A percentile compares a stretch with the other conserved stretches of the same genome.
phyloP scores from a whole-genome alignment of 768 basidiomycete genomes.

The Asterophora lycoperdoides region DNA sequence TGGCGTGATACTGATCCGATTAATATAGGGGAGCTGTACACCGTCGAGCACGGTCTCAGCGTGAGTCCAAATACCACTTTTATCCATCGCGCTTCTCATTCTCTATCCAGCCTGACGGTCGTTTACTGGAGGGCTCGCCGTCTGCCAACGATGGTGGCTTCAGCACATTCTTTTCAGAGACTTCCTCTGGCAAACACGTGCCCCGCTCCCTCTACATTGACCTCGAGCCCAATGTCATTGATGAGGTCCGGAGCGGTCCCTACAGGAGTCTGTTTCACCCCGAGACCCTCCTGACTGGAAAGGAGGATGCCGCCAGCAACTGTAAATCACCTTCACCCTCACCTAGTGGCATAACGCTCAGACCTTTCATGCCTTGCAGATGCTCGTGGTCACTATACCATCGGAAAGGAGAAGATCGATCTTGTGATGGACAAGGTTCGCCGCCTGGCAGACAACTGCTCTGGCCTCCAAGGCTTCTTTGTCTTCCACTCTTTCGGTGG shows the following conservation, averaged over 20 bases:
- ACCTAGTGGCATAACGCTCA: constrained; percentile 8
- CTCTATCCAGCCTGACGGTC: constrained; percentile 78
- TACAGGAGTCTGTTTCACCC: constrained; percentile 97
- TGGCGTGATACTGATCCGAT: constrained; percentile 23
- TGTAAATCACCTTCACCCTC: constrained; percentile 50
- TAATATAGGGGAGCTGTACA: constrained; percentile 89
- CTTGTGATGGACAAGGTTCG: constrained; percentile 96
- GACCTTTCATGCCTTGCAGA: constrained; percentile 42
- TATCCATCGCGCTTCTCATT: constrained; percentile 13
- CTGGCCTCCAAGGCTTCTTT: constrained; percentile 98
- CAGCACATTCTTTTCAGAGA: constrained; percentile 97
- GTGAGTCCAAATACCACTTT: constrained; percentile 44
- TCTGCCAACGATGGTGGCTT: constrained; percentile 79
- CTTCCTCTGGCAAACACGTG: constrained; percentile 90
- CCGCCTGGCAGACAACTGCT: constrained; percentile 95
- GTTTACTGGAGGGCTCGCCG: constrained; percentile 67
- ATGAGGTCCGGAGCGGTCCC: constrained; percentile 89
- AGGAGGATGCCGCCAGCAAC: constrained; percentile 99
- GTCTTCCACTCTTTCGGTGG: constrained; percentile 99
- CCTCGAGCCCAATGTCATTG: constrained; percentile 91
- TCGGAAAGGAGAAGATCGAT: constrained; percentile 98
- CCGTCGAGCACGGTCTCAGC: constrained; percentile 93
- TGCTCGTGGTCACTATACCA: constrained; percentile 98
- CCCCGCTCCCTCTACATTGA: constrained; percentile 97
- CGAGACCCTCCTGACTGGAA: constrained; percentile 93